Base-by-base conservation (phyloP, 2,329 filamentous ascomycete genomes). In the Hirsutella thompsonii region DNA sequence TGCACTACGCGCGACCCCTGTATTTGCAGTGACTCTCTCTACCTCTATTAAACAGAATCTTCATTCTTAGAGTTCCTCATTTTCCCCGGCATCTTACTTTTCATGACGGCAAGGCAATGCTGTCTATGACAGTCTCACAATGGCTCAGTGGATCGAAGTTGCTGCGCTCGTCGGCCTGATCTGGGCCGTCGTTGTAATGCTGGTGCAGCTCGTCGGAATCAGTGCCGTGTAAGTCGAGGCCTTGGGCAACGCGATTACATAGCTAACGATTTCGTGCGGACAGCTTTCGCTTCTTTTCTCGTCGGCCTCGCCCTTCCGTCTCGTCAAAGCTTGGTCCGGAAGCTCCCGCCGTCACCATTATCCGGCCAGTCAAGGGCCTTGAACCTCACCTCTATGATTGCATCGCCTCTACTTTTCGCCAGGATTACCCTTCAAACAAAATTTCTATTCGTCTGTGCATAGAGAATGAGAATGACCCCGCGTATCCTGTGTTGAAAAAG, bases 381-480 rank as follows among this genome's bases (percentile, higher is more conserved):
- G 92, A 96, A 58, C 84, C 88, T 4, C 76, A 79, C 48, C 77
- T 96, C 20, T 94, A 94, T 69, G 86, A 94, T 54, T 96, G 92
- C 55, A 80, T 98, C 33, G 83, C 84, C 23, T 83, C 89, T 5
- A 86, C 83, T 2, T 89, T 95, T 57, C 76, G 68, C 37, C 89
- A 94, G 59, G 71, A 77, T 41, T 96, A 96, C 55, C 86, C 90
- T 1, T 61, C 57, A 29, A 70, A 83, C 52, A 88, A 81, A 54
- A 61, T 94, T 42, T 85, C 83, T 19, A 75, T 94, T 45, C 77
- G 79, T 52, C 79, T 98, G 47, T 98, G 92, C 57, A 72, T 98
- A 32, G 74, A 85, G 4, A 79, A 81, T 23, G 71, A 72, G 37
- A 61, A 68, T 37, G 93, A 98, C 55, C 79, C 89, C 0, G 83